A percentile compares a stretch with the other conserved stretches of the same genome.
These are phyloP conservation scores for Schoenoplectus tabernaemontani DNA, from an alignment of 202 grass and related monocot species.

Conservation along the genomic window DNA sequence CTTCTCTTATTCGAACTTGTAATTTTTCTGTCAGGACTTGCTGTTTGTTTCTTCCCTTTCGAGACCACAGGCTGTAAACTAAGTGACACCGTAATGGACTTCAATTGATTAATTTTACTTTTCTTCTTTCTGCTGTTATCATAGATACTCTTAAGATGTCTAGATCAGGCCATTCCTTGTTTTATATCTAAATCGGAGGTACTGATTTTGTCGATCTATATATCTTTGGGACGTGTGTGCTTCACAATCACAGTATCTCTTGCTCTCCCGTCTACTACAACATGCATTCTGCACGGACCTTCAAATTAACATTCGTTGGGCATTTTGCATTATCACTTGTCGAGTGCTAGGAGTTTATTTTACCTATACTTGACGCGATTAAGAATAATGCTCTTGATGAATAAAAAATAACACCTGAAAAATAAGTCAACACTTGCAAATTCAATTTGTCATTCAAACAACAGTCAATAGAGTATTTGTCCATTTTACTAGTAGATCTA, in stretches of 20 bases:
- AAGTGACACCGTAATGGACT: slow-evolving; percentile 45
- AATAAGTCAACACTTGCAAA: background rate
- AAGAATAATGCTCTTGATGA: background rate
- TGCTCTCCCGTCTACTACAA: background rate
- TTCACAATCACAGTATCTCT: too few relatives aligned
- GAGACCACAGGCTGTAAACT: slow-evolving; percentile 78
- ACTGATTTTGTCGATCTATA: background rate
- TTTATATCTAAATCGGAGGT: background rate
- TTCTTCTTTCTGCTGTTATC: background rate
- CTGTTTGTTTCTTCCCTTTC: slow-evolving; percentile 80
- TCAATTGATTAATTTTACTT: slow-evolving; percentile 27
- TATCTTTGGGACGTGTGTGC: background rate
- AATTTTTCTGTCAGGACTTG: slow-evolving; percentile 54
- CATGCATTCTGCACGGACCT: background rate
- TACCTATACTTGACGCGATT: background rate
- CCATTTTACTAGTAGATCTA: background rate
- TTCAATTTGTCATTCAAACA: background rate
- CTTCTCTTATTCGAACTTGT: slow-evolving; percentile 86
- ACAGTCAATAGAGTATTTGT: background rate
- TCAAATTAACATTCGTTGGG: background rate
- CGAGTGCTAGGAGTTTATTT: background rate
- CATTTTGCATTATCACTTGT: background rate
- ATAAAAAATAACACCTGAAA: background rate
- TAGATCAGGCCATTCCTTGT: background rate
- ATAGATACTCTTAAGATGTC: background rate